Base-by-base conservation (phyloP, 306 rosid genomes). In the Begonia fuchsioides region DNA sequence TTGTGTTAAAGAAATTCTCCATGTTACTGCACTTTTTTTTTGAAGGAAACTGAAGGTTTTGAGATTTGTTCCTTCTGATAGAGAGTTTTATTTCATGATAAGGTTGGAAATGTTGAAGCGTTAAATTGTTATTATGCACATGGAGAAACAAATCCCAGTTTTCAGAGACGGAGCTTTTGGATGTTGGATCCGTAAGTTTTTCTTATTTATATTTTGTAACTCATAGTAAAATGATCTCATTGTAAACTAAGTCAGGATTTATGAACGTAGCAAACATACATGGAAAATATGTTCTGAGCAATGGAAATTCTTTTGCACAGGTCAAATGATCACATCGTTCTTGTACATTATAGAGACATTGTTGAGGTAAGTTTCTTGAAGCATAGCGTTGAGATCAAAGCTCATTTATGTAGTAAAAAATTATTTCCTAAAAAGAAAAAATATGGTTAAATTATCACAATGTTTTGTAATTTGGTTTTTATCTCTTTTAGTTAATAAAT, bases 281-380 rank as follows among this genome's bases (percentile, higher is more conserved):
- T 26, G 35, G 35, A 26, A 26, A 26, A 26, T 26, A 26, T 26
- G 35, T 26, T 26, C 35, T 26, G 7, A 26, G 35, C 35, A 26
- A 26, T 26, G 8, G 7, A 26, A 5, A 2, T 49, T 65, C 58
- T 56, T 26, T 79, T 45, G 54, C 94, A n/a, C n/a, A 92, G 98
- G 79, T 75, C 76, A 62, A 75, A 49, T 63, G 98, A 92, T 46
- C 98, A 92, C 73, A 62, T 92, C 58, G 98, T 85, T 73, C 87
- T 92, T 19, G 98, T 92, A 50, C 98, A 92, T 67, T 92, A 92
- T 63, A 77, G 96, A 70, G 86, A 85, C 44, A 79, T 73, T 51
- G 72, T 60, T 55, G 80, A 77, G 94, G 98, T 85, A 64, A 79
- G 78, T 67, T 62, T 62, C 54, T 51, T 40, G 15, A 55, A 51